phyloP scores from a whole-genome alignment of 495 filamentous ascomycete species.

The Symbiotaphrina buchneri region DNA sequence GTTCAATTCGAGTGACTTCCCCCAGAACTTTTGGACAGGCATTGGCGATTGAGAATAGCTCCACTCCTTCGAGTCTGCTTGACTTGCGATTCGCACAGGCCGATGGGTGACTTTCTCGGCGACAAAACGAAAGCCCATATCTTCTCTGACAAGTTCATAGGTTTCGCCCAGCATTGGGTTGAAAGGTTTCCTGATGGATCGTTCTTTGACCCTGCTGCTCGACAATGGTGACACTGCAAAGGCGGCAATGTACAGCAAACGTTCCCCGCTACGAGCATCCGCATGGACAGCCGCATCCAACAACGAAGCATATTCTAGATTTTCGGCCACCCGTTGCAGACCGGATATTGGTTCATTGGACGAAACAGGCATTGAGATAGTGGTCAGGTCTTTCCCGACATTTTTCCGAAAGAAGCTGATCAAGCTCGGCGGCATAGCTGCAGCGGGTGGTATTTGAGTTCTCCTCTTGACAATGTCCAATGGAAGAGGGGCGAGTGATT shows the following conservation, averaged over 20 bases:
- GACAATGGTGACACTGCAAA: slow-evolving; percentile 78
- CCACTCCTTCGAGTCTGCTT: slow-evolving; percentile 71
- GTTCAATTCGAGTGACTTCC: slow-evolving; percentile 79
- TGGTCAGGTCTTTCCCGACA: slow-evolving; percentile 89
- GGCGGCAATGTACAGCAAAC: slow-evolving; percentile 64
- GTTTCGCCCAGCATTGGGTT: slow-evolving; percentile 96
- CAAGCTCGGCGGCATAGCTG: slow-evolving; percentile 61
- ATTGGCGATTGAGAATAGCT: slow-evolving; percentile 66
- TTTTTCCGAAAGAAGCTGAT: slow-evolving; percentile 93
- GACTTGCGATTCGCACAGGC: slow-evolving; percentile 78
- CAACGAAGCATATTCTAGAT: slow-evolving; percentile 70
- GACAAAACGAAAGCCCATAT: slow-evolving; percentile 70
- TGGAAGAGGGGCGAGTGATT: slow-evolving; percentile 59
- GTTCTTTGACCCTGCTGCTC: slow-evolving; percentile 58
- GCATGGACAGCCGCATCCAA: slow-evolving; percentile 50
- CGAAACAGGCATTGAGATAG: slow-evolving; percentile 91
- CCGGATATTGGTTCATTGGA: slow-evolving; percentile 84
- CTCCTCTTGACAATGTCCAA: slow-evolving; percentile 43
- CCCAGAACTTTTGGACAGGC: slow-evolving; percentile 95
- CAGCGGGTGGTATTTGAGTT: slow-evolving; percentile 43
- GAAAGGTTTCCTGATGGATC: slow-evolving; percentile 90
- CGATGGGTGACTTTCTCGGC: slow-evolving; percentile 87
- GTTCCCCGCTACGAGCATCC: slow-evolving; percentile 32
- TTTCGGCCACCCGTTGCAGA: slow-evolving; percentile 70
- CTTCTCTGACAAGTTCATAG: slow-evolving; percentile 76